Evolutionary conservation across 2,329 filamentous ascomycete species (phyloP).

Genomic region (Xylariaceae sp.): DNA sequence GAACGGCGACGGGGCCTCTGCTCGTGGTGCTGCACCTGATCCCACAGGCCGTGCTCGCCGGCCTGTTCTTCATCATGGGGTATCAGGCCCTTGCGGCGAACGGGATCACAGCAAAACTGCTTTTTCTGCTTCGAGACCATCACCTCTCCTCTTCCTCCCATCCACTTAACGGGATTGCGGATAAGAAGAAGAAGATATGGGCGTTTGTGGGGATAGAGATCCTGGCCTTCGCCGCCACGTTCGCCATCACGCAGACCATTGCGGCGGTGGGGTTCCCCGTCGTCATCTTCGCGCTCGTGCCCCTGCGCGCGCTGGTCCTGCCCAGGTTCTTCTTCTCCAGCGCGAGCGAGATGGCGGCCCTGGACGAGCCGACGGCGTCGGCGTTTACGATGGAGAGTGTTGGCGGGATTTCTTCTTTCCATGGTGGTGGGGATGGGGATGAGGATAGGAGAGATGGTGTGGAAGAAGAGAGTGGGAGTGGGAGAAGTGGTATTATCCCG

Average conservation of each 20-base stretch:
- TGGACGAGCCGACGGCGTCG: slow-evolving; percentile 72
- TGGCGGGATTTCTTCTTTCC: slow-evolving; percentile 58
- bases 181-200: slow-evolving; percentile 62
- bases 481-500: too few species aligned
- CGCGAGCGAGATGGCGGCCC: slow-evolving; percentile 50
- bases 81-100: slow-evolving; percentile 71
- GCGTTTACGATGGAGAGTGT: slow-evolving; percentile 72
- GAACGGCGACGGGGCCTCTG: slow-evolving; percentile 72
- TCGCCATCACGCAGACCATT: slow-evolving; percentile 78
- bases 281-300: slow-evolving; percentile 65
- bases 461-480: not conserved
- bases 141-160: slow-evolving; percentile 54
- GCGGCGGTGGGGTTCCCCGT: slow-evolving; percentile 77
- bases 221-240: slow-evolving; percentile 67
- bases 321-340: slow-evolving; percentile 60
- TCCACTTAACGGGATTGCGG: slow-evolving; percentile 55
- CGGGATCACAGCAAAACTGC: slow-evolving; percentile 68
- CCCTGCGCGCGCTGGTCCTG: slow-evolving; percentile 57
- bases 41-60: slow-evolving; percentile 72
- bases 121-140: slow-evolving; percentile 63
- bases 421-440: slow-evolving; percentile 36
- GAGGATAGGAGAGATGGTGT: not conserved
- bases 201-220: slow-evolving; percentile 64
- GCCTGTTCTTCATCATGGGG: slow-evolving; percentile 82
- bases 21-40: slow-evolving; percentile 71